Evolutionary conservation across 306 rosid genomes (phyloP), one percentile per base, ranked within the genome.

Genomic region (Sesbania bispinosa): DNA sequence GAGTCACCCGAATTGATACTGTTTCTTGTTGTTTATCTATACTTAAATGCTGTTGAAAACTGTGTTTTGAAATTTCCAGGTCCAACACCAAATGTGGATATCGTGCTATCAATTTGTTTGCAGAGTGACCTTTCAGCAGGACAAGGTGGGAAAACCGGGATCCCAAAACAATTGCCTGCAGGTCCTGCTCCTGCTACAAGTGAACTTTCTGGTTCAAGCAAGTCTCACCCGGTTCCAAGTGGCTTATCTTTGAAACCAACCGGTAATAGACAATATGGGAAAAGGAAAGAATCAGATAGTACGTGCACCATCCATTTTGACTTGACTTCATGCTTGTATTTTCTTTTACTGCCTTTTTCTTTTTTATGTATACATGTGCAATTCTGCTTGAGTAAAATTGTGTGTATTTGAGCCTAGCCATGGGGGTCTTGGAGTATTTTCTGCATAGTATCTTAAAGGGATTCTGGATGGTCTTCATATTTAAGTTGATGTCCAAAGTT

Each of bases 161-260:
- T 76, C 9, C 51, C 73, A 48, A 16, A 79, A 11, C 90, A 76
- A 21, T 78, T 77, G 73, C 72, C 84, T 7, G 81, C 77, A 16
- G 85, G 88, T 80, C 80, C 86, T 43, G 88, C 84, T 51, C 90
- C 92, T 64, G 74, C 80, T 41, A 83, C 91, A 2, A 91, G 96
- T 26, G 98, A 89, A 73, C 88, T 87, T 80, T 94, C 97, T 55
- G 89, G 83, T 77, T 90, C 96, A 76, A 85, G 84, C 89, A 93
- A 87, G 87, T 77, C 97, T 75, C 90, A 84, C 55, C 92, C 88
- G 1, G 71, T 83, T 83, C 85, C 73, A 19, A 81, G 86, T 65
- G 86, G 80, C n/a, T 75, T 90, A 21, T 84, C 92, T 61, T 74
- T 69, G 55, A 90, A 89, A 78, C 86, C 79, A 54, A 47, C 80